Conservation (phyloP, 2,329 filamentous ascomycete genomes). For the Epichloe gansuensis region DNA sequence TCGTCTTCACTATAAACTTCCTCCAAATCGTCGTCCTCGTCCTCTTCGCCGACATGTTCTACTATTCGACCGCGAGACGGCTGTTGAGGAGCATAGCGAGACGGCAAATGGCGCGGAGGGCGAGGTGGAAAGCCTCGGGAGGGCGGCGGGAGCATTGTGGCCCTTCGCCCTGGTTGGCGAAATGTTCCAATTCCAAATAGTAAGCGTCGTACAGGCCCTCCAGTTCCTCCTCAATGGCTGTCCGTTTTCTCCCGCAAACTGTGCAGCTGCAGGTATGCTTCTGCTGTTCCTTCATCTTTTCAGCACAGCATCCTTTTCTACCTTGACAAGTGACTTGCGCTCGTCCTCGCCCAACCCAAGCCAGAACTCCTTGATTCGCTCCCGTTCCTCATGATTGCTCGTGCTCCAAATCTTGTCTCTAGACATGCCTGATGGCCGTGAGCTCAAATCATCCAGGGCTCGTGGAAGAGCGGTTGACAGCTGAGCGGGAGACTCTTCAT, state of each 20-base stretch:
- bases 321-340: slow-evolving; percentile 88
- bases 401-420: slow-evolving; percentile 97
- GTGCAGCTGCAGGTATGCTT: slow-evolving; percentile 98
- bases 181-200: slow-evolving; percentile 95
- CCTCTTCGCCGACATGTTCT: slow-evolving; percentile 48
- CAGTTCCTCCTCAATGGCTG: slow-evolving; percentile 93
- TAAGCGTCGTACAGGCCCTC: slow-evolving; percentile 98
- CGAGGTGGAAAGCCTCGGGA: slow-evolving; percentile 51
- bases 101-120: slow-evolving; percentile 45
- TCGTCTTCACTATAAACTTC: slow-evolving; percentile 38
- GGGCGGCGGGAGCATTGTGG: slow-evolving; percentile 32
- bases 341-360: slow-evolving; percentile 87
- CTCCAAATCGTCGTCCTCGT: slow-evolving; percentile 44
- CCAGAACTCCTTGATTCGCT: slow-evolving; percentile 98
- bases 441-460: slow-evolving; percentile 17
- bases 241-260: slow-evolving; percentile 90
- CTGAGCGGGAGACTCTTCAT: slow-evolving; percentile 7
- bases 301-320: slow-evolving; percentile 94
- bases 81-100: slow-evolving; percentile 51
- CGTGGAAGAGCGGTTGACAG: neutral
- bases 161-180: slow-evolving; percentile 70
- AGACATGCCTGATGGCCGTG: slow-evolving; percentile 35
- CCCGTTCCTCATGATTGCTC: slow-evolving; percentile 82
- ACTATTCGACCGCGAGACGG: slow-evolving; percentile 66
- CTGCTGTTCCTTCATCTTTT: slow-evolving; percentile 99